Conservation (phyloP, 202 grass and related monocot species). For the Alloteropsis angusta region DNA sequence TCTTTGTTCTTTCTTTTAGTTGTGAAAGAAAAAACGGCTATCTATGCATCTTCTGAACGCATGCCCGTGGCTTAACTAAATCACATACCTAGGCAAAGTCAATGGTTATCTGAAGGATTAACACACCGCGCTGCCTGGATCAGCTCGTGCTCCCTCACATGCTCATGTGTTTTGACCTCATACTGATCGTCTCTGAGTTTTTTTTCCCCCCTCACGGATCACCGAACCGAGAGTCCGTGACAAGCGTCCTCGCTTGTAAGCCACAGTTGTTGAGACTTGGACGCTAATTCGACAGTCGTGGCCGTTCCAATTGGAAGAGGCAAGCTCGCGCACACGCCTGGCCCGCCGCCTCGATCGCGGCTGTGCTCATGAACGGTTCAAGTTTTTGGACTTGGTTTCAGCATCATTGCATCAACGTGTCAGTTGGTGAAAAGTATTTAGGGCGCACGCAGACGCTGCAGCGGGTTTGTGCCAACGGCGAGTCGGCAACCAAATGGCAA, state of each 20-base stretch:
- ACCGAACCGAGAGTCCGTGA: neutral
- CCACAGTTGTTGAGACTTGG: slow-evolving; percentile 8
- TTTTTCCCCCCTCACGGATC: neutral
- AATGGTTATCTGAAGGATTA: neutral
- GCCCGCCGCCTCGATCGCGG: no score
- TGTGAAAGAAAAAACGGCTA: neutral
- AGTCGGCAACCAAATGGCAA: neutral
- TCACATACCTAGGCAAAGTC: neutral
- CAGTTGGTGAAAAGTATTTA: neutral
- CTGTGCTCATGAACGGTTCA: no score
- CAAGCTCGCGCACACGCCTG: neutral
- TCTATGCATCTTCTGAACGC: neutral
- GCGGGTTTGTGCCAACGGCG: neutral
- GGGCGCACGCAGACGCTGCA: neutral
- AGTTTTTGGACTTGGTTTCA: neutral
- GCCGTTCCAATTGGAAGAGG: slow-evolving; percentile 6
- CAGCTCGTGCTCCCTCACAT: neutral
- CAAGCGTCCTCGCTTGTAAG: neutral
- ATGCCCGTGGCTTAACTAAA: neutral
- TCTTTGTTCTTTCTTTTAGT: neutral
- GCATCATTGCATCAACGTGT: slow-evolving; percentile 10
- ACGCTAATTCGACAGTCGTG: slow-evolving; percentile 15
- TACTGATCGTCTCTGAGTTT: neutral
- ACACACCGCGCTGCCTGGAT: neutral
- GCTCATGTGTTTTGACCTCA: neutral